Base-by-base conservation (phyloP, 805 yeast genomes). In the Yarrowia hollandica region DNA sequence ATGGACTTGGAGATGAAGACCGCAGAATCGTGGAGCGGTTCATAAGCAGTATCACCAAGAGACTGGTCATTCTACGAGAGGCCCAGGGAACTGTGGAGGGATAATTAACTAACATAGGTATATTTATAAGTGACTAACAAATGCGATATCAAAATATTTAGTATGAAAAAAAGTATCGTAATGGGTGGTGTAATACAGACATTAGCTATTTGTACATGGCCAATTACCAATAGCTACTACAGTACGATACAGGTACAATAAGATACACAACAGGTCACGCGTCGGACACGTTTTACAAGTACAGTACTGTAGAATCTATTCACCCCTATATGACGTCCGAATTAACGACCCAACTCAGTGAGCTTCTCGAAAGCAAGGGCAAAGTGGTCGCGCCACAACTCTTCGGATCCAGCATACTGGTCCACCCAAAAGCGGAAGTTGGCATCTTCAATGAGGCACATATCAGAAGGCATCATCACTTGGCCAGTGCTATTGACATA, bases 401-500 rank as follows among this genome's bases (percentile, higher is more conserved):
- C 79, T 67, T 83, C 81, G 69, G 88, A 86, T 16, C 75, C 74
- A 19, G 95, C 91, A 71, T 84, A 90, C 60, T 74, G 72, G 64
- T 83, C 78, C n/a, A 85, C 91, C 80, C 85, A 82, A 59, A 73
- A 71, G 60, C 74, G 72, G 70, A 84, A 88, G 44, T 71, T 74
- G 3, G 82, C 78, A 70, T 86, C 91, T 64, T 79, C 74, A 12
- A 81, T 68, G 38, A 87, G 73, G n/a, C 88, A 83, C 78, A 83
- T 78, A 68, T 90, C 96, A 8, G 95, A 83, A 25, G 88, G 90
- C 58, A 89, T 73, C 96, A 90, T 90, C 95, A 89, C 88, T 64
- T 86, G 79, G 61, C 77, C 81, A 60, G 79, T 77, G 68, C 83
- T 86, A 64, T 79, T 81, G 62, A 74, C 75, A 61, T 73, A 69